phyloP scores from a whole-genome alignment of 2,329 filamentous ascomycete genomes.

The Thelonectria blattea region DNA sequence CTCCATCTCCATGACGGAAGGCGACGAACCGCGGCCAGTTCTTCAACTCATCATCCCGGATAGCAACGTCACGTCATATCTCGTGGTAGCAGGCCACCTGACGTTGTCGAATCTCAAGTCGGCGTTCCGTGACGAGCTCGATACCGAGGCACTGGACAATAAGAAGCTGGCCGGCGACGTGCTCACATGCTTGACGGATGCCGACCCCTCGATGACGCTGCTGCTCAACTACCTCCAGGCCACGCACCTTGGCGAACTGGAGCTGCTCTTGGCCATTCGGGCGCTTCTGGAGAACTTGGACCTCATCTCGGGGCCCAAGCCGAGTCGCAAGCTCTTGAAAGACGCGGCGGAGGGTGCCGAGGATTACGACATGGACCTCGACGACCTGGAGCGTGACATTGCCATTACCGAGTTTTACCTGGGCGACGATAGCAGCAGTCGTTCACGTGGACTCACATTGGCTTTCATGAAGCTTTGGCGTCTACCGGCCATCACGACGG shows the following conservation, averaged over 20 bases:
- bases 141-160: slow-evolving; percentile 50
- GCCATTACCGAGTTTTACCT: slow-evolving; percentile 72
- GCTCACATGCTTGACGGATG: slow-evolving; percentile 64
- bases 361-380: slow-evolving; percentile 60
- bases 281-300: slow-evolving; percentile 74
- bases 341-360: slow-evolving; percentile 40
- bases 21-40: slow-evolving; percentile 44
- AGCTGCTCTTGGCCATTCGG: slow-evolving; percentile 70
- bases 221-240: slow-evolving; percentile 69
- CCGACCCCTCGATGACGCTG: slow-evolving; percentile 72
- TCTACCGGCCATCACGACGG: slow-evolving; percentile 65
- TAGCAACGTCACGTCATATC: slow-evolving; percentile 63
- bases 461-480: slow-evolving; percentile 73
- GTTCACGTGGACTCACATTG: slow-evolving; percentile 68
- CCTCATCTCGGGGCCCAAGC: slow-evolving; percentile 53
- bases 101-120: slow-evolving; percentile 64
- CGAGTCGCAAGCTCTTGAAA: slow-evolving; percentile 42
- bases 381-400: slow-evolving; percentile 68
- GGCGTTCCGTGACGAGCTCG: slow-evolving; percentile 58
- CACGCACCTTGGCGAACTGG: slow-evolving; percentile 68
- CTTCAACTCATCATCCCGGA: slow-evolving; percentile 51
- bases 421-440: slow-evolving; percentile 66
- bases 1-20: slow-evolving; percentile 53
- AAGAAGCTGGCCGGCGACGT: slow-evolving; percentile 65
- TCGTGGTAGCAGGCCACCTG: slow-evolving; percentile 65